A percentile compares a stretch with the other conserved stretches of the same genome.
Conservation (phyloP, 371 early-diverging fungal species). For the Mucor mucedo region DNA sequence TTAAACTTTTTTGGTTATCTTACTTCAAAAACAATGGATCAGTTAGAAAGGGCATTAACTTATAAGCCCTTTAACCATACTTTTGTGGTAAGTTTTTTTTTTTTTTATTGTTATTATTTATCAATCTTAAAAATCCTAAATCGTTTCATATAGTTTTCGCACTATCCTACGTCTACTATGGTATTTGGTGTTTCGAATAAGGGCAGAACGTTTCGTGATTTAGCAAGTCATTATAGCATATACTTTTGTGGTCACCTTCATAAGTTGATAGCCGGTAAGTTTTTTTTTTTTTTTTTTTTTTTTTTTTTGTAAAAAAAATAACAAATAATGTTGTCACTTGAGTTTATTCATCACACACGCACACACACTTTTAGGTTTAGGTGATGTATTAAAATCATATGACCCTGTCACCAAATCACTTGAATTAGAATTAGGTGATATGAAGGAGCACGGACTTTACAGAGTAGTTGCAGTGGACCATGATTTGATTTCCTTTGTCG, state of each 20-base stretch:
- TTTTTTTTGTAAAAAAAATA: background rate
- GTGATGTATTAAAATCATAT: slow-evolving; percentile 68
- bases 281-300: too few species aligned
- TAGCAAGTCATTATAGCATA: slow-evolving; percentile 67
- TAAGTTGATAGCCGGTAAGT: slow-evolving; percentile 67
- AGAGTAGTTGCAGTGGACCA: slow-evolving; percentile 88
- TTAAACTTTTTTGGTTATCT: slow-evolving; percentile 92
- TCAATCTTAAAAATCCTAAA: background rate
- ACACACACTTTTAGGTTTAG: slow-evolving; percentile 52
- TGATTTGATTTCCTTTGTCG: slow-evolving; percentile 84
- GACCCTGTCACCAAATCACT: slow-evolving; percentile 64
- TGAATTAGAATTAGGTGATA: slow-evolving; percentile 87
- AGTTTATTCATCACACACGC: background rate
- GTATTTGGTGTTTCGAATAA: slow-evolving; percentile 70
- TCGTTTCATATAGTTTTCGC: slow-evolving; percentile 56
- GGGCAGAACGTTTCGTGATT: slow-evolving; percentile 64
- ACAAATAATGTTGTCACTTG: slow-evolving; percentile 2
- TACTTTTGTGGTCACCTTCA: slow-evolving; percentile 92
- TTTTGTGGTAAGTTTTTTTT: slow-evolving; percentile 53
- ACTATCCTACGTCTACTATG: slow-evolving; percentile 87
- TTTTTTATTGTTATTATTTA: background rate
- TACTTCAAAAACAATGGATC: slow-evolving; percentile 76
- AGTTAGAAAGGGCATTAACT: slow-evolving; percentile 51
- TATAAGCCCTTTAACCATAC: slow-evolving; percentile 66
- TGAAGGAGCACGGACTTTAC: slow-evolving; percentile 84